A percentile compares a stretch with the other conserved stretches of the same genome.
phyloP scores from a whole-genome alignment of 2,329 filamentous ascomycete genomes.

The Talaromyces pinophilus region DNA sequence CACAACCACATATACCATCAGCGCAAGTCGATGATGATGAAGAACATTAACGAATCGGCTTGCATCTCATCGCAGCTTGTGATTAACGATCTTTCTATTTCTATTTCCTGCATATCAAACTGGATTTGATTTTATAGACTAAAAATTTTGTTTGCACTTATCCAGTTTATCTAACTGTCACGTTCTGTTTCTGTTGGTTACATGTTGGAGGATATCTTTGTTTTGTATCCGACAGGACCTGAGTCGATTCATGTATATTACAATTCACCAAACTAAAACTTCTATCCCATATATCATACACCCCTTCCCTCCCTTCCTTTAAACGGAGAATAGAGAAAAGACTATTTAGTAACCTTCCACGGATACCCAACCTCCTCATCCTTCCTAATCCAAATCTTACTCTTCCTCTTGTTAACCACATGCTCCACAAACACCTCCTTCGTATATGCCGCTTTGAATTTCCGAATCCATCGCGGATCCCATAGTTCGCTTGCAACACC shows the following conservation, averaged over 20 bases:
- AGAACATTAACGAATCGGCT: not conserved
- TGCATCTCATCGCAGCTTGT: not conserved
- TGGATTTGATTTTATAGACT: constrained; percentile 14
- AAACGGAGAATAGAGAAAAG: too few species aligned
- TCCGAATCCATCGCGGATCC: constrained; percentile 88
- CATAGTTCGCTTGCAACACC: constrained; percentile 93
- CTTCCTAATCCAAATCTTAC: constrained; percentile 83
- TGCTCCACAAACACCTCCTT: constrained; percentile 91
- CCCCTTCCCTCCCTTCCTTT: not conserved
- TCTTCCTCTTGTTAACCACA: constrained; percentile 79
- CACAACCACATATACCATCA: constrained; percentile 16
- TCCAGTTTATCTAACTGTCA: constrained; percentile 1
- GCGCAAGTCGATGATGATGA: constrained; percentile 18
- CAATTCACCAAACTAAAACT: not conserved
- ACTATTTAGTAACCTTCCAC: constrained; percentile 54
- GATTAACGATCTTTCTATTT: not conserved
- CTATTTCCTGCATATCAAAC: not conserved
- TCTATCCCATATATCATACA: constrained; percentile 5
- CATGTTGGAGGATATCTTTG: not conserved
- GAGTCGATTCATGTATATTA: constrained; percentile 5
- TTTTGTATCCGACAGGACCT: not conserved
- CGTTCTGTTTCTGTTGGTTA: not conserved
- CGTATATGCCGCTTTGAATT: constrained; percentile 72
- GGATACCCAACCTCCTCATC: constrained; percentile 71
- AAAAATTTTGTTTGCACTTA: not conserved